Evolutionary conservation across 148 eudicot genomes (phyloP), one percentile per base, ranked within the genome.

Genomic region (Suaeda aralocaspica): DNA sequence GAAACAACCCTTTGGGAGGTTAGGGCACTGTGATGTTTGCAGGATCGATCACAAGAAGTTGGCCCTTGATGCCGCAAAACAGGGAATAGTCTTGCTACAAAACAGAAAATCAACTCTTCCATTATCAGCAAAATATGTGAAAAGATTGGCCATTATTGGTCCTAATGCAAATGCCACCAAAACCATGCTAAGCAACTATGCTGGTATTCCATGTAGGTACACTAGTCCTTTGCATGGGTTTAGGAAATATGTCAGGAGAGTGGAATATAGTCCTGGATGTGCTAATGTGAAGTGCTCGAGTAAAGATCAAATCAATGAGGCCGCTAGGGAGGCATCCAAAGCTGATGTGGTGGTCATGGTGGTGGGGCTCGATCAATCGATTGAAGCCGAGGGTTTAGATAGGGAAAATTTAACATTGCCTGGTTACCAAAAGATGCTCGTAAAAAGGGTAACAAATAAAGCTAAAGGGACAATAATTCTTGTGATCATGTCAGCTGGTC

Each of bases 71-170:
- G 86, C 84, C 19, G 86, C 86, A 19, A 80, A 75, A 65, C 79
- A 80, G 55, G 86, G 86, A 15, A 83, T 83, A 70, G 83, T 83
- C 44, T 67, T 83, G 70, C 70, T 80, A 21, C 77, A 80, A 33
- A 83, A 83, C 56, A 58, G 60, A 0, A 75, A 77, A 68, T 52
- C 41, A 36, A 31, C 57, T 15, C 80, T 83, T 21, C 83, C 83
- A 22, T 58, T 80, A 6, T 77, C 74, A 16, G 10, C 30, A 58
- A 74, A 72, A 26, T 61, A 67, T 28, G 68, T 63, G 12, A 59
- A 63, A 34, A 77, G 51, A 0, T 16, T 80, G 44, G 83, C 80
- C 5, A 21, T 83, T 50, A 69, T 83, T 26, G 86, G 86, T 13
- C 86, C 81, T 0, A 80, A 83, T 65, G 83, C 81, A 10, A 80